Conservation (phyloP, 176 grass and related monocot genomes). For the Chloris gayana region DNA sequence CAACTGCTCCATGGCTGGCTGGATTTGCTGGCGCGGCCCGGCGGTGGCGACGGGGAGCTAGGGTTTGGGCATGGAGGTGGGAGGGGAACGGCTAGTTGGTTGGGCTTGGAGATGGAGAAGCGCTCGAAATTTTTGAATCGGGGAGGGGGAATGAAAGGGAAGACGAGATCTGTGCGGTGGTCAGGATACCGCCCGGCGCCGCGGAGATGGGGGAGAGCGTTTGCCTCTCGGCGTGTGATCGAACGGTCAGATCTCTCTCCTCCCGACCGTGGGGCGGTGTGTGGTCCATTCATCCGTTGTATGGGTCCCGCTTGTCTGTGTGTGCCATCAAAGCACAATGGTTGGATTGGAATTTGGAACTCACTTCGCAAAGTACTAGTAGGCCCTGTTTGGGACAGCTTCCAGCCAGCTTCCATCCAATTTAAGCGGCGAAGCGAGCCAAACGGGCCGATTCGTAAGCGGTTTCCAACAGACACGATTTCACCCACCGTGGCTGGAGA, state of each 20-base stretch:
- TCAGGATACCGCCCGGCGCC: neutral
- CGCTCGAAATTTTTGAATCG: conserved; percentile 68
- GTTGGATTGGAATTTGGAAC: no score
- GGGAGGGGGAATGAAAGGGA: neutral
- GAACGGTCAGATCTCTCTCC: conserved; percentile 10
- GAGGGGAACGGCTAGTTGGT: conserved; percentile 27
- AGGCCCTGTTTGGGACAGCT: no score
- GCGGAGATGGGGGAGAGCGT: no score
- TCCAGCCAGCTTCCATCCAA: no score
- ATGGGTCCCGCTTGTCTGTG: neutral
- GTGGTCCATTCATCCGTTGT: neutral
- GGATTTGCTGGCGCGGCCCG: neutral
- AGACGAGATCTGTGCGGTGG: neutral
- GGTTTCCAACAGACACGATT: no score
- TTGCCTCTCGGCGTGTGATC: neutral
- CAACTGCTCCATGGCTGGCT: conserved; percentile 73
- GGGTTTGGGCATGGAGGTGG: conserved; percentile 43
- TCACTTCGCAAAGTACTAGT: no score
- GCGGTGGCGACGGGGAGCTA: conserved; percentile 19
- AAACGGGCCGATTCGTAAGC: no score
- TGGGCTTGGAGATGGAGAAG: neutral
- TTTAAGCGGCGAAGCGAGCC: no score
- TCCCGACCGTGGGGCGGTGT: neutral
- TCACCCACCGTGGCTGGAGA: no score
- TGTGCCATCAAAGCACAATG: neutral